phyloP scores from a whole-genome alignment of 805 yeast genomes.

The Sungouiozyma ichnusensis region DNA sequence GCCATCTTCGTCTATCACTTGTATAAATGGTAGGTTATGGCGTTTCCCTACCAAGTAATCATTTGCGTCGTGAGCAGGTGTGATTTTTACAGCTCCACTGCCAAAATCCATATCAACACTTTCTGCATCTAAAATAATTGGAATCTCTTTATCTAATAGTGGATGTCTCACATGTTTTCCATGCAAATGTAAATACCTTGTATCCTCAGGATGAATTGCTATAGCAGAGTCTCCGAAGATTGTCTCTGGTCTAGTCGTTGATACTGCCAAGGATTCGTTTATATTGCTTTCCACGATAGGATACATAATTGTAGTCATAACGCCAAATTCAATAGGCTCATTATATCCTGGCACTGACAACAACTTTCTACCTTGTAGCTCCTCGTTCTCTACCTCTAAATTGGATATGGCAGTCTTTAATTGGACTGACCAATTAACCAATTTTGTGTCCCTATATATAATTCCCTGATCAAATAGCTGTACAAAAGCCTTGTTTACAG shows the following conservation, averaged over 20 bases:
- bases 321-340: constrained; percentile 87
- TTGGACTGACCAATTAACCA: constrained; percentile 92
- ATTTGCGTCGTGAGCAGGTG: constrained; percentile 95
- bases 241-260: constrained; percentile 98
- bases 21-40: constrained; percentile 72
- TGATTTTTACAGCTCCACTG: constrained; percentile 98
- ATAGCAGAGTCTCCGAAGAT: constrained; percentile 95
- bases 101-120: constrained; percentile 98
- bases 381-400: constrained; percentile 88
- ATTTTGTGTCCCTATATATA: constrained; percentile 82
- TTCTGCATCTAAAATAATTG: constrained; percentile 77
- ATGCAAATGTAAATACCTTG: constrained; percentile 84
- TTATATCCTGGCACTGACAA: constrained; percentile 82
- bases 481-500: constrained; percentile 86
- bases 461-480: constrained; percentile 85
- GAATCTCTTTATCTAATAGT: constrained; percentile 67
- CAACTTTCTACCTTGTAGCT: constrained; percentile 65
- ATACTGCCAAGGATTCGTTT: constrained; percentile 78
- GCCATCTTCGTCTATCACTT: constrained; percentile 89
- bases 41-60: constrained; percentile 94
- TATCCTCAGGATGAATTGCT: constrained; percentile 92
- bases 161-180: constrained; percentile 89
- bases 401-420: constrained; percentile 90
- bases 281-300: constrained; percentile 53
- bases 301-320: constrained; percentile 83